These are phyloP conservation scores for Linnemannia schmuckeri DNA, from an alignment of 192 early-diverging fungal genomes.

Conservation along the genomic window DNA sequence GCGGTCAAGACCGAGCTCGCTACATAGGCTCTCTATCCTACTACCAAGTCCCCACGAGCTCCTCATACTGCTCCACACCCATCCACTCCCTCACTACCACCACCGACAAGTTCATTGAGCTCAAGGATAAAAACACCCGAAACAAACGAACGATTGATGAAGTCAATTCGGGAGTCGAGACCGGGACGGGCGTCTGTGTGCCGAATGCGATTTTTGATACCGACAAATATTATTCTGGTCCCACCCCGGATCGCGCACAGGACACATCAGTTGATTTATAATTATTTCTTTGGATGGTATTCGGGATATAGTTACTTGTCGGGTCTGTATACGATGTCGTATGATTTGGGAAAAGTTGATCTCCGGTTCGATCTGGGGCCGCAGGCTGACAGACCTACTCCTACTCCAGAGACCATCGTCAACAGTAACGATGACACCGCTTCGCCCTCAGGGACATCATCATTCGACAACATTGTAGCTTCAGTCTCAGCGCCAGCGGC, in stretches of 20 bases:
- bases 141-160: neutral
- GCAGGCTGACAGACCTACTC: neutral
- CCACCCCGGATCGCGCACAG: conserved; percentile 12
- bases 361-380: conserved; percentile 24
- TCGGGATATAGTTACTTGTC: conserved; percentile 17
- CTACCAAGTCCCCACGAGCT: conserved; percentile 11
- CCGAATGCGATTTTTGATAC: conserved; percentile 36
- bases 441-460: neutral
- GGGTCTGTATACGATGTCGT: conserved; percentile 25
- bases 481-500: neutral
- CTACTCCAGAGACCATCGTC: neutral
- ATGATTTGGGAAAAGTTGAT: conserved; percentile 8
- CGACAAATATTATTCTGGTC: conserved; percentile 22
- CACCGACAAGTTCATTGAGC: neutral
- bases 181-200: neutral
- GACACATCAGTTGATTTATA: conserved; percentile 24
- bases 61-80: conserved; percentile 19
- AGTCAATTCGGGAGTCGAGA: neutral
- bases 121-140: neutral
- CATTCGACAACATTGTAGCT: neutral
- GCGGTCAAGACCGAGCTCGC: conserved; percentile 19
- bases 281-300: conserved; percentile 25
- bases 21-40: conserved; percentile 21
- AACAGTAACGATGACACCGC: neutral
- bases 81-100: conserved; percentile 11